These are phyloP conservation scores for Tricholoma flavovirens DNA, from an alignment of 768 basidiomycete species.

Conservation along the genomic window DNA sequence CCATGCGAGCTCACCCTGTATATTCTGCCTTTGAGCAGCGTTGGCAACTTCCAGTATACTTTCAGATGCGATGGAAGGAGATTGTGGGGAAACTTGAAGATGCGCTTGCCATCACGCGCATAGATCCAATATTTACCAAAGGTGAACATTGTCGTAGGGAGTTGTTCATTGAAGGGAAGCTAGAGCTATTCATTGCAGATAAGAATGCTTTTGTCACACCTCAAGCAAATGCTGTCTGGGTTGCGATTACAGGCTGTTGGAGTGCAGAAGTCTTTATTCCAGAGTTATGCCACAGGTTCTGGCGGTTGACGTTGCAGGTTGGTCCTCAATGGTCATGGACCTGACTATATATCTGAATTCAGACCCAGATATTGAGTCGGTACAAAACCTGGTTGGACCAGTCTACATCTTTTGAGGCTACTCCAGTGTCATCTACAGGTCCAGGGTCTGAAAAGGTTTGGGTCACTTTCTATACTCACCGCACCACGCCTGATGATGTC, in stretches of 20 bases:
- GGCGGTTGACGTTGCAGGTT: constrained; percentile 89
- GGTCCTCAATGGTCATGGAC: constrained; percentile 11
- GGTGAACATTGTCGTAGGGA: constrained; percentile 27
- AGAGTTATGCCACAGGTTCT: constrained; percentile 79
- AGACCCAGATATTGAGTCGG: constrained; percentile 67
- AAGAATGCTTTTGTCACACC: constrained; percentile 43
- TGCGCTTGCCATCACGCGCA: constrained; percentile 36
- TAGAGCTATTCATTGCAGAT: constrained; percentile 15
- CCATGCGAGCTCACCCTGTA: constrained; percentile 67
- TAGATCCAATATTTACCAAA: constrained; percentile 36
- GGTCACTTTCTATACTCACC: not conserved
- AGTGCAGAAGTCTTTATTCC: constrained; percentile 80
- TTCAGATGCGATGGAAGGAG: constrained; percentile 96
- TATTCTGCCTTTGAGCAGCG: constrained; percentile 72
- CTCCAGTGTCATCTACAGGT: constrained; percentile 24
- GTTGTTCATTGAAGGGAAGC: not conserved
- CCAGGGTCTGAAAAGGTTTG: constrained; percentile 28
- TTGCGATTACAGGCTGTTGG: constrained; percentile 79
- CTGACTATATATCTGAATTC: not conserved
- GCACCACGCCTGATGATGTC: constrained; percentile 2
- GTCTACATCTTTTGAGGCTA: constrained; percentile 32
- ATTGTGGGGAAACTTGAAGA: constrained; percentile 77
- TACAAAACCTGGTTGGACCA: constrained; percentile 76
- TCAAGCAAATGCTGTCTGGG: constrained; percentile 66
- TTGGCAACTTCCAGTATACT: constrained; percentile 97